Percentiles rank a stretch among this genome's conserved stretches.
These are phyloP conservation scores for Echium plantagineum DNA, from an alignment of 257 asterid species.

Conservation along the genomic window DNA sequence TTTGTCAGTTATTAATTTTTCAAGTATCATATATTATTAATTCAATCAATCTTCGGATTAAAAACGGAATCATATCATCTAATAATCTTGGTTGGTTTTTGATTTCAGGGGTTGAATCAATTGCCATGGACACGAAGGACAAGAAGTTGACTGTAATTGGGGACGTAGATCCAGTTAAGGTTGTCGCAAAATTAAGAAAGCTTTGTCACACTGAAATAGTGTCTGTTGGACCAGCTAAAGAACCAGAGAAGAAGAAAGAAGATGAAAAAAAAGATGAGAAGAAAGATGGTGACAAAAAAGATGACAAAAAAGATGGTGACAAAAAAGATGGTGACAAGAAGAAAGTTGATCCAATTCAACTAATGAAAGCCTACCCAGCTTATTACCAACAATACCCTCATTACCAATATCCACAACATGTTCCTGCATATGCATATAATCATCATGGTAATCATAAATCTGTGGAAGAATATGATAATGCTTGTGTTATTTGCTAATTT, in stretches of 20 bases:
- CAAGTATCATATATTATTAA: no score
- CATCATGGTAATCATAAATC: not conserved
- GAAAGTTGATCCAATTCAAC: not conserved
- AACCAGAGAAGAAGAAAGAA: not conserved
- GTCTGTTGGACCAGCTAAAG: not conserved
- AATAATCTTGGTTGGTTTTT: not conserved
- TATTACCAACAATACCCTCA: conserved; percentile 2
- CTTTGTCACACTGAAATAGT: conserved; percentile 1
- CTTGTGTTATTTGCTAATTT: conserved; percentile 33
- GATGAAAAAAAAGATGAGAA: not conserved
- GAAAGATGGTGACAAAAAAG: conserved; percentile 2
- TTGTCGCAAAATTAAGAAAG: not conserved
- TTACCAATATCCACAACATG: not conserved
- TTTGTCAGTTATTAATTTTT: no score
- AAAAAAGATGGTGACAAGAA: not conserved
- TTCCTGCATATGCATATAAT: not conserved
- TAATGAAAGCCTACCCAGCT: conserved; percentile 1
- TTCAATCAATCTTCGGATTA: no score
- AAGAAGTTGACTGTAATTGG: conserved; percentile 5
- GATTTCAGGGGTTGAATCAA: not conserved
- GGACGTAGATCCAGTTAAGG: conserved; percentile 1
- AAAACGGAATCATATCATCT: not conserved
- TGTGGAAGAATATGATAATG: conserved; percentile 29
- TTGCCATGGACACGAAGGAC: conserved; percentile 3
- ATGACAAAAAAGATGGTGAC: not conserved